Base-by-base conservation (phyloP, 495 filamentous ascomycete genomes). In the Talaromyces thailandensis region DNA sequence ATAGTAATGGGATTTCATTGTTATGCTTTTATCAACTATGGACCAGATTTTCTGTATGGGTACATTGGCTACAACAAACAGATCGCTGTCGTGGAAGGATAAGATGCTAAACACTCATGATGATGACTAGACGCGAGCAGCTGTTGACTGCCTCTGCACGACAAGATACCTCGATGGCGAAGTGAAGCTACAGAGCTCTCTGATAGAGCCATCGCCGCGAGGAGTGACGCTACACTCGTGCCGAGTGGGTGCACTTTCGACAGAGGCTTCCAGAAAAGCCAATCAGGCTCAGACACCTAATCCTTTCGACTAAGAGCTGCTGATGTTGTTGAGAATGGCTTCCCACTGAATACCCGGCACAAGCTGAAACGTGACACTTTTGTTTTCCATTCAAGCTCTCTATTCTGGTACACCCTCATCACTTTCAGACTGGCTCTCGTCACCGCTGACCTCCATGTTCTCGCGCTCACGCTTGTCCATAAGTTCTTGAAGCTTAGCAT, bases 391-490 rank as follows among this genome's bases (percentile, higher is more conserved):
- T 28, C 18, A 29, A 31, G 40, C 25, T 18, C 37, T 48, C 70
- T 80, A 80, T 65, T 76, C 77, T 52, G 74, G 75, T 63, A 76
- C 72, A 64, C 80, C 84, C 68, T 96, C 94, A 70, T 97, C 94
- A 67, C 89, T 93, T 75, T 94, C 93, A 67, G 89, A 94, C 75
- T 89, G 82, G 73, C 89, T 91, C 81, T 98, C 95, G 71, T 98
- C 94, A 55, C 94, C 94, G 70, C 91, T 95, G 62, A 98, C 90
- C 74, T 97, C 90, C 73, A 87, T 88, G 78, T 98, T 98, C 84
- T 98, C 94, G 64, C 93, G 87, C 81, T 96, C 94, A 64, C 92
- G 86, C 86, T 97, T 98, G 80, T 98, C 94, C 94, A 98, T 98
- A 63, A 98, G 81, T 52, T 93, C 95, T 75, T 96, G 90, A 66